These are phyloP conservation scores for Malus hybrid DNA, from an alignment of 331 rosid genomes.

Conservation along the genomic window DNA sequence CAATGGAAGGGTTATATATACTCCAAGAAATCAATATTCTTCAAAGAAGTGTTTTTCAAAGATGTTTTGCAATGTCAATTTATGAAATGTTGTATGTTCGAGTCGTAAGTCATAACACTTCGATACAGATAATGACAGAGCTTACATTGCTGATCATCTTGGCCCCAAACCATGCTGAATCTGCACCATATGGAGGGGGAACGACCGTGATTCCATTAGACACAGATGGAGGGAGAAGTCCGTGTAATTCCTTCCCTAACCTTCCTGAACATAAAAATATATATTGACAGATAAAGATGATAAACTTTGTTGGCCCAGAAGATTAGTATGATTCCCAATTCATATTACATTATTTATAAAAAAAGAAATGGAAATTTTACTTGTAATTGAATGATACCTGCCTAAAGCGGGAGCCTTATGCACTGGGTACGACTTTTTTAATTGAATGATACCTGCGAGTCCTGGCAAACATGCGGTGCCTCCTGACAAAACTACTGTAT, in stretches of 20 bases:
- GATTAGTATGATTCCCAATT: background rate
- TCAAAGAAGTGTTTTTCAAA: background rate
- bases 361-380: background rate
- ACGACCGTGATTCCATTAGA: slow-evolving; percentile 45
- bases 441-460: background rate
- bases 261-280: slow-evolving; percentile 31
- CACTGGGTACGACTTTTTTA: no score
- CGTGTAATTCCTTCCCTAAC: slow-evolving; percentile 54
- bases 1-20: no score
- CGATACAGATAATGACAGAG: background rate
- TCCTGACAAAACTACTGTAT: slow-evolving; percentile 66
- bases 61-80: background rate
- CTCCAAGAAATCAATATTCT: no score
- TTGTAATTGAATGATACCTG: no score
- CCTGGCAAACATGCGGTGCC: slow-evolving; percentile 85
- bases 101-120: background rate
- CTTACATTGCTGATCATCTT: slow-evolving; percentile 73
- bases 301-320: no score
- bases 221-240: slow-evolving; percentile 43
- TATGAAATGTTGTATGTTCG: background rate
- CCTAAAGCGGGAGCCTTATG: no score
- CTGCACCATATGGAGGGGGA: slow-evolving; percentile 72
- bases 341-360: background rate
- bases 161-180: slow-evolving; percentile 81
- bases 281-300: background rate